These are phyloP conservation scores for Exserohilum rostratum DNA, from an alignment of 2,329 filamentous ascomycete genomes.

Conservation along the genomic window DNA sequence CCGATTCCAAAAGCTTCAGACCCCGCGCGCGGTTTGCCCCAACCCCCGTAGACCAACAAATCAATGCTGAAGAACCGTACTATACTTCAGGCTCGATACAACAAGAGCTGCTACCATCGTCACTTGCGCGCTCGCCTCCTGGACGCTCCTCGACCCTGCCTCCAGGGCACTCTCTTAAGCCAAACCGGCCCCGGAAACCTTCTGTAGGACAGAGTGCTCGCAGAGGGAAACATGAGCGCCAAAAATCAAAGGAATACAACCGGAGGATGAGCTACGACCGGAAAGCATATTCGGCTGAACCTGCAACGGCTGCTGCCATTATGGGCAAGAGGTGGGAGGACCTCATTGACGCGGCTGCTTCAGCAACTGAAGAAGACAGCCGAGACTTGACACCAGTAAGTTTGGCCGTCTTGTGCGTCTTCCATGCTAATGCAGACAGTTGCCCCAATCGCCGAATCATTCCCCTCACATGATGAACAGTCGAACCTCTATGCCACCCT, in stretches of 20 bases:
- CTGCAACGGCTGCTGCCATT: slow-evolving; percentile 70
- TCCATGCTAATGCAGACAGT: slow-evolving; percentile 41
- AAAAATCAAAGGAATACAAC: slow-evolving; percentile 75
- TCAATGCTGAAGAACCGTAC: slow-evolving; percentile 57
- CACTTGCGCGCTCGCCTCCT: slow-evolving; percentile 79
- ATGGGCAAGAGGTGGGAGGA: slow-evolving; percentile 95
- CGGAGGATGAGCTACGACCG: slow-evolving; percentile 75
- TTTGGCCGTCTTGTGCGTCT: slow-evolving; percentile 27
- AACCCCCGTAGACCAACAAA: slow-evolving; percentile 70
- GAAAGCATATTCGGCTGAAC: slow-evolving; percentile 87
- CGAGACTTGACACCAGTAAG: slow-evolving; percentile 84
- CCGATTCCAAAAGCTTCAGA: slow-evolving; percentile 46
- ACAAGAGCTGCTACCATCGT: slow-evolving; percentile 81
- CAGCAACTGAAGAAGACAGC: slow-evolving; percentile 90
- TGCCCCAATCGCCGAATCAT: slow-evolving; percentile 57
- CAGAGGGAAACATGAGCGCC: slow-evolving; percentile 79
- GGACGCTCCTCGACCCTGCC: slow-evolving; percentile 88
- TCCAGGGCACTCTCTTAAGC: slow-evolving; percentile 74
- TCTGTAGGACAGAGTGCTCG: slow-evolving; percentile 82
- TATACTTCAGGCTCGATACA: slow-evolving; percentile 62
- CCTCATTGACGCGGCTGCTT: slow-evolving; percentile 91
- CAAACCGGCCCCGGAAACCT: slow-evolving; percentile 78
- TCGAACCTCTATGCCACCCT: slow-evolving; percentile 67
- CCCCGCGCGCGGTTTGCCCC: slow-evolving; percentile 50
- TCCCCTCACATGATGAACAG: slow-evolving; percentile 58